Evolutionary conservation across 495 filamentous ascomycete species (phyloP).

Genomic region (Podospora tetraspora): DNA sequence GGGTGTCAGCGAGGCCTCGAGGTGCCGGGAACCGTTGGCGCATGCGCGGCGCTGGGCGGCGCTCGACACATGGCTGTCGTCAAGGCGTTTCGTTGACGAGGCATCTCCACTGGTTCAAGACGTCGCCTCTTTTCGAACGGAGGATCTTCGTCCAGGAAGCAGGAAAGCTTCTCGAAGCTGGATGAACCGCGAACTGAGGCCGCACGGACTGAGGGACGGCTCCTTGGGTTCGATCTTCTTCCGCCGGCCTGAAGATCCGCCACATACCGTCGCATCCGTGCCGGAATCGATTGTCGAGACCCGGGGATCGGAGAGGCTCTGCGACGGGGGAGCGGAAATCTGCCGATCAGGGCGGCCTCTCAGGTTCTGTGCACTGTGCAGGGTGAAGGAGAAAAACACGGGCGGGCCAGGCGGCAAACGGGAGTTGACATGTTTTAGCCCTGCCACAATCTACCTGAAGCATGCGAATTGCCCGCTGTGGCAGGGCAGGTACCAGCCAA

Average conservation of each 20-base stretch:
- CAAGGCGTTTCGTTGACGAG: slow-evolving; percentile 9
- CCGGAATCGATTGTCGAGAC: background rate
- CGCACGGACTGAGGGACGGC: background rate
- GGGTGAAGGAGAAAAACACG: no score
- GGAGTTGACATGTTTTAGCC: background rate
- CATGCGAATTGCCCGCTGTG: background rate
- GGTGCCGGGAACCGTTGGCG: background rate
- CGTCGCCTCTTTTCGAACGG: background rate
- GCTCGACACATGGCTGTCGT: slow-evolving; percentile 5
- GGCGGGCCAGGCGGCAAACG: background rate
- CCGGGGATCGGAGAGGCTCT: slow-evolving; percentile 13
- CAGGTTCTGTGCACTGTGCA: background rate
- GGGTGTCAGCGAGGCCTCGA: background rate
- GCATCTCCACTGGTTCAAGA: slow-evolving; percentile 1
- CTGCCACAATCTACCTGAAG: slow-evolving; percentile 1
- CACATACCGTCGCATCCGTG: background rate
- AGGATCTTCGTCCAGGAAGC: background rate
- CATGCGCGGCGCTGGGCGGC: background rate
- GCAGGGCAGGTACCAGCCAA: background rate
- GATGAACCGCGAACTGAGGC: background rate
- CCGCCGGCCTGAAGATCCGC: background rate
- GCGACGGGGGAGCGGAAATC: slow-evolving; percentile 13
- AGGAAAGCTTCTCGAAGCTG: background rate
- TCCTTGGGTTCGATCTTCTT: background rate
- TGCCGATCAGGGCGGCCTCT: slow-evolving; percentile 4